phyloP scores from a whole-genome alignment of 108 stramenopile genomes.

The Mayamaea pseudoterrestris region DNA sequence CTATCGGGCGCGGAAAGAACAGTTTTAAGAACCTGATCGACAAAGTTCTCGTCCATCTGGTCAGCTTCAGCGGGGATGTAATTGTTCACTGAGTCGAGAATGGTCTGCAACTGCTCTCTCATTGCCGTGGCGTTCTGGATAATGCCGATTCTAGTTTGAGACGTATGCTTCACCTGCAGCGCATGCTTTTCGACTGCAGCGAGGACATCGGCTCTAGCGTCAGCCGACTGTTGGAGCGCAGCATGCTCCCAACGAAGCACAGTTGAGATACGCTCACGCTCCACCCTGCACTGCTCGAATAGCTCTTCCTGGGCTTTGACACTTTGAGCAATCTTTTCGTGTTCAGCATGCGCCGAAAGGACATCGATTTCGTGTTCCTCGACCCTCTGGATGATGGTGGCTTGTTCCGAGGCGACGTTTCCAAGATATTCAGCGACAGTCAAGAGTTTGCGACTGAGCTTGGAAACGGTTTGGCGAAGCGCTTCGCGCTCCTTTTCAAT shows the following conservation, averaged over 20 bases:
- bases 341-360: constrained; percentile 21
- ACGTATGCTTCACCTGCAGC: constrained; percentile 17
- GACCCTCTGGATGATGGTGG: constrained; percentile 41
- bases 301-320: constrained; percentile 31
- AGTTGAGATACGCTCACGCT: constrained; percentile 44
- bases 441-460: constrained; percentile 36
- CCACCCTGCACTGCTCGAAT: constrained; percentile 33
- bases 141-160: constrained; percentile 30
- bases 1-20: too few relatives aligned
- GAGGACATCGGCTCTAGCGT: constrained; percentile 27
- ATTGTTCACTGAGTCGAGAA: constrained; percentile 3
- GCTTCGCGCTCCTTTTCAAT: constrained; percentile 36
- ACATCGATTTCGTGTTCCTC: constrained; percentile 41
- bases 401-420: constrained; percentile 48
- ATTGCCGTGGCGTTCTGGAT: constrained; percentile 35
- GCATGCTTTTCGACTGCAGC: constrained; percentile 35
- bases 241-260: constrained; percentile 42
- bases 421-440: constrained; percentile 44
- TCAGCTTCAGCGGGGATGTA: constrained; percentile 4
- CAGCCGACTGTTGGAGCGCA: constrained; percentile 25
- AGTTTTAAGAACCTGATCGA: constrained; percentile 8
- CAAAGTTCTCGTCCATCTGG: constrained; percentile 5
- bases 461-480: constrained; percentile 29
- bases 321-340: constrained; percentile 35
- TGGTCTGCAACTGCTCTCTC: constrained; percentile 25